Percentiles rank a stretch among this genome's conserved stretches.
These are phyloP conservation scores for Fusarium buharicum DNA, from an alignment of 2,329 filamentous ascomycete genomes.

Conservation along the genomic window DNA sequence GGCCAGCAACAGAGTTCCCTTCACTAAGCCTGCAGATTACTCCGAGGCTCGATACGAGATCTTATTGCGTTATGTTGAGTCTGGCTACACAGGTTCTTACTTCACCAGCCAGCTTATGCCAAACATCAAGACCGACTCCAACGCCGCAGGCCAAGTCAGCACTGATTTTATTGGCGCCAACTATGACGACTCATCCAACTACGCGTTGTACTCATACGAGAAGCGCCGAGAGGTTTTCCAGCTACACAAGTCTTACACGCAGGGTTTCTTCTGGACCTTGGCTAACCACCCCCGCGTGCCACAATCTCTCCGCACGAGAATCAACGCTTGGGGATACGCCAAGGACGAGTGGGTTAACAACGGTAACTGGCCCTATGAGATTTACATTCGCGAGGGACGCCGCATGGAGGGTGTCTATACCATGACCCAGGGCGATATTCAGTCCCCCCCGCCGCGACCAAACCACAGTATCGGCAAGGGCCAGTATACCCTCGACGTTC, in stretches of 20 bases:
- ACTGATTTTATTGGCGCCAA: conserved; percentile 35
- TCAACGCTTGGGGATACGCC: conserved; percentile 27
- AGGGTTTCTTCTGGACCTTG: conserved; percentile 34
- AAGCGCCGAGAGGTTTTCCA: conserved; percentile 8
- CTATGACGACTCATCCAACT: conserved; percentile 24
- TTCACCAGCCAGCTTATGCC: conserved; percentile 37
- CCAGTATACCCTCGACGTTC: conserved; percentile 29
- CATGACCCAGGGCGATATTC: conserved; percentile 32
- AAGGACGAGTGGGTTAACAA: conserved; percentile 32
- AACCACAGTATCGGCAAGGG: conserved; percentile 20
- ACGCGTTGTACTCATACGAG: conserved; percentile 30
- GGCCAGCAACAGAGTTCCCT: conserved; percentile 13
- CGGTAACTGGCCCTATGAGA: conserved; percentile 34
- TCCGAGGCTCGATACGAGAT: conserved; percentile 30
- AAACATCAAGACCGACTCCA: conserved; percentile 34
- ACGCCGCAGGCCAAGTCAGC: conserved; percentile 32
- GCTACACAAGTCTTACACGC: conserved; percentile 27
- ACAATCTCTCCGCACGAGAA: background rate
- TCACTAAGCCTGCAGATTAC: conserved; percentile 34
- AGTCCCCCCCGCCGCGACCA: conserved; percentile 13
- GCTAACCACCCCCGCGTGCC: conserved; percentile 31
- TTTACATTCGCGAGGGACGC: conserved; percentile 33
- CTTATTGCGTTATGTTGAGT: conserved; percentile 33
- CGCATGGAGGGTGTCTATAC: conserved; percentile 31
- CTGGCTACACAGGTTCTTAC: conserved; percentile 26